phyloP scores from a whole-genome alignment of 1,139 yeast species.

The Geotrichum australiense region DNA sequence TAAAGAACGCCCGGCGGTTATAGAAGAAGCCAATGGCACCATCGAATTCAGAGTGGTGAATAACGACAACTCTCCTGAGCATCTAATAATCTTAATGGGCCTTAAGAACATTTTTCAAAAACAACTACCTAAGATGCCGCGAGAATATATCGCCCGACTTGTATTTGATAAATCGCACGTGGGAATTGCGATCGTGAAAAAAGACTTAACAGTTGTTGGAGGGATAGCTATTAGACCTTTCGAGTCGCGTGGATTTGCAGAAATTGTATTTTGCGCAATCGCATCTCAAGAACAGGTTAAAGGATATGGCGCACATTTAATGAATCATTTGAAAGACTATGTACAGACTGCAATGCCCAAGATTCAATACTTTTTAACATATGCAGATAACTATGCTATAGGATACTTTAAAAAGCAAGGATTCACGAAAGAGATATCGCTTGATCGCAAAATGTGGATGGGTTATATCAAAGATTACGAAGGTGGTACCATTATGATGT shows the following conservation, averaged over 20 bases:
- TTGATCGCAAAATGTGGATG: slow-evolving; percentile 89
- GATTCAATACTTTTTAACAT: slow-evolving; percentile 81
- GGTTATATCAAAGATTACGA: slow-evolving; percentile 98
- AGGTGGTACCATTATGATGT: slow-evolving; percentile 98
- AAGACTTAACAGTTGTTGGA: slow-evolving; percentile 92
- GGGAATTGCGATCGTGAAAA: slow-evolving; percentile 91
- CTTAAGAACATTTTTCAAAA: slow-evolving; percentile 92
- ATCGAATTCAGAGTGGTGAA: slow-evolving; percentile 95
- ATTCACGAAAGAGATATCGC: slow-evolving; percentile 85
- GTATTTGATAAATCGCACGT: slow-evolving; percentile 93
- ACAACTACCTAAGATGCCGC: slow-evolving; percentile 97
- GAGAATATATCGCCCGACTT: slow-evolving; percentile 88
- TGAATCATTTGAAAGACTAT: slow-evolving; percentile 96
- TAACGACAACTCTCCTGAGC: slow-evolving; percentile 83
- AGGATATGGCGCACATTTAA: slow-evolving; percentile 97
- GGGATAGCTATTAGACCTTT: slow-evolving; percentile 96
- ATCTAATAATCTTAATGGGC: slow-evolving; percentile 87
- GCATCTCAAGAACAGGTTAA: slow-evolving; percentile 95
- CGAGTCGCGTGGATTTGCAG: slow-evolving; percentile 86
- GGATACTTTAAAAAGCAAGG: slow-evolving; percentile 98
- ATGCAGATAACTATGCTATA: slow-evolving; percentile 97
- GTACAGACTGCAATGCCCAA: slow-evolving; percentile 76
- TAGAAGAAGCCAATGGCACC: slow-evolving; percentile 85
- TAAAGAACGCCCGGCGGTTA: slow-evolving; percentile 87
- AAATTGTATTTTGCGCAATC: slow-evolving; percentile 96